Base-by-base conservation (phyloP, 139 green algal genomes). In the Prasinococcaceae sp. region DNA sequence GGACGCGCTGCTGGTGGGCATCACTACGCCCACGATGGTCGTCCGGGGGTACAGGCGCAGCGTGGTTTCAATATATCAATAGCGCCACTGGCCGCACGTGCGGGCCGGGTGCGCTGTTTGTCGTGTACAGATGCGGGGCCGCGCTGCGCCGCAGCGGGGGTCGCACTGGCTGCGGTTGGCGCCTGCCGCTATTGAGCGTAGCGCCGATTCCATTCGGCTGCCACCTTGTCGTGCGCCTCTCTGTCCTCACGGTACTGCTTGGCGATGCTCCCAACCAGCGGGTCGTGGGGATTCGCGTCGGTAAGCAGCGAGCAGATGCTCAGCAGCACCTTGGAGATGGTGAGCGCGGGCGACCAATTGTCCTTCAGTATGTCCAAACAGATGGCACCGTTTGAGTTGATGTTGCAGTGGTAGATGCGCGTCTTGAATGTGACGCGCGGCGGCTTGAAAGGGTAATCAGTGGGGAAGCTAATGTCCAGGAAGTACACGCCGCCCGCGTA, bases 391-490 rank as follows among this genome's bases (percentile, higher is more conserved):
- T 70, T 76, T 54, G 53, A 80, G 65, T 86, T 93, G 30, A 94
- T 81, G 75, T 94, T 94, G 66, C 85, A 94, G 70, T 94, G 85
- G 65, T 94, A 94, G 58, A 94, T 92, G 30, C 84, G 76, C 2
- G 85, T 94, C 23, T 72, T 63, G 66, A 93, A 94, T 1, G 70
- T 70, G 26, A 93, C 70, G n/a, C n/a, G n/a, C 8, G 88, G 88
- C 0, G 88, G 79, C 58, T 89, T 90, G 69, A 96, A 96, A 2
- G 88, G 88, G 63, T 96, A 96, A 65, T 96, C 87, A 20, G 75
- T 48, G 4, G 88, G 88, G 55, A 96, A 96, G 25, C 76, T 64
- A 47, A 96, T 94, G 58, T 95, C 87, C 0, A 96, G 66, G 52
- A 96, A 96, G 77, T 93, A 96, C 0, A 95, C 66, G 26, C 87